A percentile compares a stretch with the other conserved stretches of the same genome.
phyloP scores from a whole-genome alignment of 2,329 filamentous ascomycete genomes.

The Fusarium chuoi region DNA sequence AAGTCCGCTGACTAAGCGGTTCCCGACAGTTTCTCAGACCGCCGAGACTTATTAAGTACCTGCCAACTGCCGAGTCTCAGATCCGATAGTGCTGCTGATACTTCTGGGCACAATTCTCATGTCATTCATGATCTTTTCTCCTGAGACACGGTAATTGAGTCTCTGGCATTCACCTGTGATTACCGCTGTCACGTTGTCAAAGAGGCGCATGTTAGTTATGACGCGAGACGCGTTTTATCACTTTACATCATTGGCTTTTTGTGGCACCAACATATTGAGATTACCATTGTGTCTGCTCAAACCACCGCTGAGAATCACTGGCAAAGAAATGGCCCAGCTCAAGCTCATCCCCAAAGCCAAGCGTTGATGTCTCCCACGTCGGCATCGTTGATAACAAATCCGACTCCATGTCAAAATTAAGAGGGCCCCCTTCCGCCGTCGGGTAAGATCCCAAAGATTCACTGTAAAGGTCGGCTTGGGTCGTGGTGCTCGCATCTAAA shows the following conservation, averaged over 20 bases:
- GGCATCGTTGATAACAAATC: constrained; percentile 2
- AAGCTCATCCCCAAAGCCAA: constrained; percentile 2
- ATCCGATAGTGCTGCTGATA: not conserved
- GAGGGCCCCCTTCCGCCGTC: not conserved
- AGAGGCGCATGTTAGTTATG: not conserved
- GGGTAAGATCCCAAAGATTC: not conserved
- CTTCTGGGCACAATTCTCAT: not conserved
- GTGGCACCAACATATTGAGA: not conserved
- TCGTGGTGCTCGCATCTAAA: not conserved
- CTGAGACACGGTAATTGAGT: not conserved
- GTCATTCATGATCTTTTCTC: not conserved
- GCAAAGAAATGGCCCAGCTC: constrained; percentile 14
- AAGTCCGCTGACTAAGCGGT: not conserved
- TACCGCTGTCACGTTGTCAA: not conserved
- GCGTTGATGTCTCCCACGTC: not conserved
- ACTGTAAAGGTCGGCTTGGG: not conserved
- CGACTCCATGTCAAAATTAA: not conserved
- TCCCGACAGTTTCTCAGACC: rapidly evolving
- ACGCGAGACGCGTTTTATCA: not conserved
- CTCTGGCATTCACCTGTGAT: rapidly evolving
- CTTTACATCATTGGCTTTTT: not conserved
- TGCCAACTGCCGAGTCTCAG: not conserved
- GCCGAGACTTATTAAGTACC: not conserved
- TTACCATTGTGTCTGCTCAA: not conserved
- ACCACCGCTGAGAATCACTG: constrained; percentile 1